Evolutionary conservation across 805 yeast genomes (phyloP).

Genomic region (Ogataea henricii): DNA sequence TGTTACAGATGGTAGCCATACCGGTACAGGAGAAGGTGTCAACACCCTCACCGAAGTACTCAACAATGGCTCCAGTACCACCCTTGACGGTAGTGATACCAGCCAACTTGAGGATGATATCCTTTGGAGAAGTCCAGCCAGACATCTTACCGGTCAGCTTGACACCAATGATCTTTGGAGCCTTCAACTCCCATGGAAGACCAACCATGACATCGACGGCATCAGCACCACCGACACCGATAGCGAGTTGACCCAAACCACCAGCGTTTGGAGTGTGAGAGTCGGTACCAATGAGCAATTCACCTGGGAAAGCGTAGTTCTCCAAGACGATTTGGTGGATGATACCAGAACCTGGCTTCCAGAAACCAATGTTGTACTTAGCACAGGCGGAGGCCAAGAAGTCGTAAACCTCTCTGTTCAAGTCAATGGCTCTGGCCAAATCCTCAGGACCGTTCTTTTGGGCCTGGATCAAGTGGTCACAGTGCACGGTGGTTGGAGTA

Average conservation of each 20-base stretch:
- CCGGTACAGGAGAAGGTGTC: conserved; percentile 90
- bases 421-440: conserved; percentile 74
- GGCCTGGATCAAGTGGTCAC: conserved; percentile 98
- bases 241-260: conserved; percentile 97
- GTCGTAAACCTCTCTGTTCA: conserved; percentile 94
- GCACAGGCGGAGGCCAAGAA: conserved; percentile 91
- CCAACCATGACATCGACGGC: conserved; percentile 98
- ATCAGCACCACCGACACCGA: conserved; percentile 99
- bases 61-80: conserved; percentile 96
- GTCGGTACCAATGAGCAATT: conserved; percentile 97
- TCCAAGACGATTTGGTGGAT: conserved; percentile 97
- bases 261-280: conserved; percentile 99
- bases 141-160: conserved; percentile 83
- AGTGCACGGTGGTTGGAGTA: conserved; percentile 95
- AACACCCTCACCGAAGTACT: conserved; percentile 96
- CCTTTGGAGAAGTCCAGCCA: conserved; percentile 98
- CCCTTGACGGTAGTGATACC: conserved; percentile 95
- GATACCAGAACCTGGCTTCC: conserved; percentile 99
- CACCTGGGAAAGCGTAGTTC: conserved; percentile 95
- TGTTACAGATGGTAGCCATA: conserved; percentile 99
- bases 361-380: conserved; percentile 94
- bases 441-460: conserved; percentile 89
- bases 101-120: conserved; percentile 89
- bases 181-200: conserved; percentile 98
- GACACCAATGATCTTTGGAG: conserved; percentile 93